Evolutionary conservation across 2,329 filamentous ascomycete genomes (phyloP).

Genomic region (Xylariaceae sp.): DNA sequence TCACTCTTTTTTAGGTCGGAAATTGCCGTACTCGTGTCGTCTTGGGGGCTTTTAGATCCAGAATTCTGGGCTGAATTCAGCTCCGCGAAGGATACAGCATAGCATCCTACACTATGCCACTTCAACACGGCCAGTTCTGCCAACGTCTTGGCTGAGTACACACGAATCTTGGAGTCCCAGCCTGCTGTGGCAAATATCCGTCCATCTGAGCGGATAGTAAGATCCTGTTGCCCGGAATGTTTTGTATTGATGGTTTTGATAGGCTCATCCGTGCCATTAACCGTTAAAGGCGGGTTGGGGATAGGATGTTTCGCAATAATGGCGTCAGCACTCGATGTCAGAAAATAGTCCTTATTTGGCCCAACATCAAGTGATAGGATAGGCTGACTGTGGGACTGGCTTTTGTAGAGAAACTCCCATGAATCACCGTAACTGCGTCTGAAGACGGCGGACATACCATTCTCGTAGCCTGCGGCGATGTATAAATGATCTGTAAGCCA

Average conservation of each 20-base stretch:
- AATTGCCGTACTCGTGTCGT: too few species aligned
- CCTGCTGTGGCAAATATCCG: constrained; percentile 85
- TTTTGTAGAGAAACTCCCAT: constrained; percentile 57
- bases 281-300: constrained; percentile 28
- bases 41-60: constrained; percentile 4
- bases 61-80: constrained; percentile 24
- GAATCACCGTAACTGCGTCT: constrained; percentile 42
- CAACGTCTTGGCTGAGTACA: constrained; percentile 78
- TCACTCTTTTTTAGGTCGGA: too few species aligned
- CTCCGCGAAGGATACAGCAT: constrained; percentile 69
- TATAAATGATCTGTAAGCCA: constrained; percentile 49
- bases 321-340: constrained; percentile 81
- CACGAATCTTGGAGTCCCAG: constrained; percentile 78
- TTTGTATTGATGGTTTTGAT: constrained; percentile 69
- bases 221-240: constrained; percentile 83
- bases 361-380: constrained; percentile 68
- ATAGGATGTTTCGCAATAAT: constrained; percentile 73
- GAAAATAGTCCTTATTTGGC: constrained; percentile 53
- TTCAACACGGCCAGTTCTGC: constrained; percentile 88
- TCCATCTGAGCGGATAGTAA: constrained; percentile 74
- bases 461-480: constrained; percentile 78
- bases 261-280: constrained; percentile 36
- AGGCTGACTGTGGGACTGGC: constrained; percentile 71
- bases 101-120: constrained; percentile 89
- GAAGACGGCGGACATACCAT: constrained; percentile 69